A percentile compares a stretch with the other conserved stretches of the same genome.
These are phyloP conservation scores for Obba rivulosa DNA, from an alignment of 768 basidiomycete species.

Conservation along the genomic window DNA sequence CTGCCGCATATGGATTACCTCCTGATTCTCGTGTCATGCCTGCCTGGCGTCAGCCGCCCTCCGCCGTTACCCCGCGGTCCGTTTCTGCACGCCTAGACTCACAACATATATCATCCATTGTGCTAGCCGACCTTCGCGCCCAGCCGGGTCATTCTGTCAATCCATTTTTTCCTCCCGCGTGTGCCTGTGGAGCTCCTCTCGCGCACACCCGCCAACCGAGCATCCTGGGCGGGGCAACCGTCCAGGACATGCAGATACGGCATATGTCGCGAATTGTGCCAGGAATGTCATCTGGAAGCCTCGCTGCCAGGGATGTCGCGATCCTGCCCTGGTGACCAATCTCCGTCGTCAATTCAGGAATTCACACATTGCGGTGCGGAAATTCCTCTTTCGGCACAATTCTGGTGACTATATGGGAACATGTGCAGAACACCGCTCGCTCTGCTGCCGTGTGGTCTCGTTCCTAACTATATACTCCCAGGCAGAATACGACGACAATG, in stretches of 20 bases:
- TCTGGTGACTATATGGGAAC: slow-evolving; percentile 3
- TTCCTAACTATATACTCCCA: too few species aligned
- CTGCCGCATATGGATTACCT: slow-evolving; percentile 12
- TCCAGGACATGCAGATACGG: neutral
- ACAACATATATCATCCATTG: too few species aligned
- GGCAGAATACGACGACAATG: neutral
- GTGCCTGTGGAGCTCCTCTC: neutral
- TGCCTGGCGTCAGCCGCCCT: slow-evolving; percentile 3
- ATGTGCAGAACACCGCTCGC: too few species aligned
- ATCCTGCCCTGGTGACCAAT: neutral
- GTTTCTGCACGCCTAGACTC: too few species aligned
- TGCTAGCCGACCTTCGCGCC: too few species aligned
- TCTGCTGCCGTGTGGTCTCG: too few species aligned
- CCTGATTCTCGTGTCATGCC: slow-evolving; percentile 16
- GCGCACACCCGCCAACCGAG: neutral
- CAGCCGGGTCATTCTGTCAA: too few species aligned
- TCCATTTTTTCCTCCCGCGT: slow-evolving; percentile 2
- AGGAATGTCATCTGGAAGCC: slow-evolving; percentile 1
- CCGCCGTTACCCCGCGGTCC: neutral
- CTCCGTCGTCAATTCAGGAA: neutral
- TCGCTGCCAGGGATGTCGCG: neutral
- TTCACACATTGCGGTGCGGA: slow-evolving; percentile 3
- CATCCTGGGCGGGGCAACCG: neutral
- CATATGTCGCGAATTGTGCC: neutral
- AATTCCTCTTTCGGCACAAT: slow-evolving; percentile 12